phyloP scores from a whole-genome alignment of 2,329 filamentous ascomycete genomes.

The Epichloe elymi region DNA sequence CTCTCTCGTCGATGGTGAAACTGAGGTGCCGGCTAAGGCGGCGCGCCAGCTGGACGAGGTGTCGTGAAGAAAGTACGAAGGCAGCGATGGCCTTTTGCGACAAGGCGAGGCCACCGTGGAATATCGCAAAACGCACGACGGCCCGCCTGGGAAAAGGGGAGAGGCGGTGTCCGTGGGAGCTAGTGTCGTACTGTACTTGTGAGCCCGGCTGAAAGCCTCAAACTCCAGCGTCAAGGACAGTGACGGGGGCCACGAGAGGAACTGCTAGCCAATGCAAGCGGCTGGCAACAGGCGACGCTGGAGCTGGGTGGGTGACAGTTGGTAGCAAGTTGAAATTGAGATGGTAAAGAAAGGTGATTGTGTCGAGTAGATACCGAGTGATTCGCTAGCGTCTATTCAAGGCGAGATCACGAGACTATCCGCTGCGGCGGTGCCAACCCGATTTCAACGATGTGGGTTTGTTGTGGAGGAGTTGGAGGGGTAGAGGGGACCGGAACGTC shows the following conservation, averaged over 20 bases:
- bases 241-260: conserved; percentile 8
- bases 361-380: not conserved
- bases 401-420: not conserved
- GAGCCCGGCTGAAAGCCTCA: not conserved
- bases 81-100: conserved; percentile 8
- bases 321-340: not conserved
- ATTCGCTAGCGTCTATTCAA: not conserved
- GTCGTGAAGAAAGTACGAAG: not conserved
- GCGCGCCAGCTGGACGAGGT: not conserved
- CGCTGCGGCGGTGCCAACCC: not conserved
- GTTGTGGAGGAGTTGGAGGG: conserved; percentile 4
- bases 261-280: conserved; percentile 17
- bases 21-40: not conserved
- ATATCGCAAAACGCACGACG: conserved; percentile 8
- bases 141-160: conserved; percentile 8
- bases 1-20: not conserved
- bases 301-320: conserved; percentile 2
- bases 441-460: conserved; percentile 1
- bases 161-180: conserved; percentile 4
- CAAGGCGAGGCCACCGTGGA: conserved; percentile 15
- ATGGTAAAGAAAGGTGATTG: conserved; percentile 3
- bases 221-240: conserved; percentile 2
- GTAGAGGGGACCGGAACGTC: not conserved
- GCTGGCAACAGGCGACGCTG: conserved; percentile 3
- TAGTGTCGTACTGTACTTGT: conserved; percentile 5